These are phyloP conservation scores for Hyphopichia fennica DNA, from an alignment of 1,139 yeast genomes.

Conservation along the genomic window DNA sequence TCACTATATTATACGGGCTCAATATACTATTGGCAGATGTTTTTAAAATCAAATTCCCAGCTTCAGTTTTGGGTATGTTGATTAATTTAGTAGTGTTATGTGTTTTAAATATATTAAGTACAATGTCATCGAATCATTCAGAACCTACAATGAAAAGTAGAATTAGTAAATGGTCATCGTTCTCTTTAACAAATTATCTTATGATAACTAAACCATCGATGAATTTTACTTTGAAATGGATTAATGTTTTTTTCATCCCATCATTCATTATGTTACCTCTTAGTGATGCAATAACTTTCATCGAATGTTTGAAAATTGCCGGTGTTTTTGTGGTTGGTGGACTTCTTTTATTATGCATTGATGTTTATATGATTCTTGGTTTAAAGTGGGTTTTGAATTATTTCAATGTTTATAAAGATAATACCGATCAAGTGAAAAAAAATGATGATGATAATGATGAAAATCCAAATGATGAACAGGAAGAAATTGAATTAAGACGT, in stretches of 20 bases:
- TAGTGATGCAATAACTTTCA: constrained; percentile 59
- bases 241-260: constrained; percentile 75
- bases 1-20: constrained; percentile 59
- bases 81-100: constrained; percentile 54
- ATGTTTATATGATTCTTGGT: constrained; percentile 37
- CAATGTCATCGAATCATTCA: background rate
- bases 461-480: constrained; percentile 13
- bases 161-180: constrained; percentile 28
- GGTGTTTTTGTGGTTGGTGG: constrained; percentile 72
- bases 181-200: constrained; percentile 43
- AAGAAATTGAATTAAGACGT: constrained; percentile 22
- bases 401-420: constrained; percentile 16
- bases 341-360: constrained; percentile 47
- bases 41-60: constrained; percentile 62
- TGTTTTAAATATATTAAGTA: constrained; percentile 23
- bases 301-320: constrained; percentile 72
- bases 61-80: constrained; percentile 77
- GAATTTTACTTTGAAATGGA: constrained; percentile 74
- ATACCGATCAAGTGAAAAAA: constrained; percentile 8
- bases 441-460: constrained; percentile 12
- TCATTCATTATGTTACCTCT: constrained; percentile 72
- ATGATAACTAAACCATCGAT: constrained; percentile 58
- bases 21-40: constrained; percentile 50
- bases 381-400: constrained; percentile 21
- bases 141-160: constrained; percentile 6